Evolutionary conservation across 2,329 filamentous ascomycete species (phyloP).

Genomic region (Clonostachys sp.): DNA sequence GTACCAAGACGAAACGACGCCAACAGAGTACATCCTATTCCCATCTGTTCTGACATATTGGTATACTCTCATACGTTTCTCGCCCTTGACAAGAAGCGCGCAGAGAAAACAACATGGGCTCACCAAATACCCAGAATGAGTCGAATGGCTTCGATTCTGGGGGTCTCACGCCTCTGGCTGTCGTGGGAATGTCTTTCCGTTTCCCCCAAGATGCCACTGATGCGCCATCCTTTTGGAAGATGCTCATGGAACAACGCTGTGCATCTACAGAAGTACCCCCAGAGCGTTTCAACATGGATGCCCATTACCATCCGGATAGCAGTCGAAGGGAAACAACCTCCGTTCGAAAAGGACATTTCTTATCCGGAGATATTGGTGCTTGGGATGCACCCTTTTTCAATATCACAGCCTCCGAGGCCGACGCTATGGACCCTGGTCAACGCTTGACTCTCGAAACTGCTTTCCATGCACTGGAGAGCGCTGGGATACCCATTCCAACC

Average conservation of each 20-base stretch:
- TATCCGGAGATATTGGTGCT: not conserved
- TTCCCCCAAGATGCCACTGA: too few relatives aligned
- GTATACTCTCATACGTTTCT: too few relatives aligned
- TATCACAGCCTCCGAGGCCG: conserved; percentile 2
- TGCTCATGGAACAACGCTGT: conserved; percentile 11
- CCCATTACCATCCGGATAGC: not conserved
- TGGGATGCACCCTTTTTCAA: conserved; percentile 6
- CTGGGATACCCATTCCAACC: conserved; percentile 5
- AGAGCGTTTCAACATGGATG: conserved; percentile 1
- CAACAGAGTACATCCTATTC: too few relatives aligned
- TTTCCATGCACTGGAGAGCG: conserved; percentile 11
- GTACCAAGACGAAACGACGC: too few relatives aligned
- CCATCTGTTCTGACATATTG: too few relatives aligned
- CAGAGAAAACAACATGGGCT: too few relatives aligned
- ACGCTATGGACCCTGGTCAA: conserved; percentile 7
- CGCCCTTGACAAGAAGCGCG: too few relatives aligned
- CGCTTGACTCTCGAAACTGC: conserved; percentile 11
- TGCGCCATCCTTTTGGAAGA: conserved; percentile 2
- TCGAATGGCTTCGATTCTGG: too few relatives aligned
- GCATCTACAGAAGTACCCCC: not conserved
- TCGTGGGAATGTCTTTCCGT: too few relatives aligned
- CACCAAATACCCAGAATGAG: too few relatives aligned
- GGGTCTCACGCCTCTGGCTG: too few relatives aligned
- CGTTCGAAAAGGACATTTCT: not conserved
- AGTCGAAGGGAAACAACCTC: not conserved